These are phyloP conservation scores for Penicillium waksmanii DNA, from an alignment of 495 filamentous ascomycete species.

Conservation along the genomic window DNA sequence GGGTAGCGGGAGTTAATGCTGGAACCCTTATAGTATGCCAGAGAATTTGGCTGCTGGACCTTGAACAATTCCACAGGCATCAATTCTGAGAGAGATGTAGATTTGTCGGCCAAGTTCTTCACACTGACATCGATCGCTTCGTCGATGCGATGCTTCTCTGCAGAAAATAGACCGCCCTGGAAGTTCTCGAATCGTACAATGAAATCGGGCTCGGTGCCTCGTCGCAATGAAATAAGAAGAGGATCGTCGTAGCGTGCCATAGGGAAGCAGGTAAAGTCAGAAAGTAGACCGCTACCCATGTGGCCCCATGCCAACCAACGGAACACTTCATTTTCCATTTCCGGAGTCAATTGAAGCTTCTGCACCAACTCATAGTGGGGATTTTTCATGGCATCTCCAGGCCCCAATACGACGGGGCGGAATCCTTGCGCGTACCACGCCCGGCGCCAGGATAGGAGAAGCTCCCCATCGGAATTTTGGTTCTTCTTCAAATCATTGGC, in stretches of 20 bases:
- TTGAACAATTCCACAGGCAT: conserved; percentile 61
- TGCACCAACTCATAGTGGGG: conserved; percentile 70
- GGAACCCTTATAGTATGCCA: conserved; percentile 79
- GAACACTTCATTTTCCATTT: conserved; percentile 72
- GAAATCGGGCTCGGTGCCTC: conserved; percentile 66
- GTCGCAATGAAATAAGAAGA: conserved; percentile 70
- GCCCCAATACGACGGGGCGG: conserved; percentile 77
- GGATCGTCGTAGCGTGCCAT: conserved; percentile 81
- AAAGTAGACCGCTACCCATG: conserved; percentile 85
- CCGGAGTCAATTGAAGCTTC: conserved; percentile 51
- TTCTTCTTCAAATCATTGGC: conserved; percentile 61
- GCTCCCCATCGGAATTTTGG: conserved; percentile 71
- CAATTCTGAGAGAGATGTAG: conserved; percentile 61
- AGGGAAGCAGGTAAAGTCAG: conserved; percentile 78
- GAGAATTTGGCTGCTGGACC: conserved; percentile 64
- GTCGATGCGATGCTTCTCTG: conserved; percentile 66
- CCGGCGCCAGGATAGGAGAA: conserved; percentile 85
- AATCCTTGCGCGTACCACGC: conserved; percentile 97
- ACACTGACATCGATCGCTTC: conserved; percentile 68
- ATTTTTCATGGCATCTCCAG: conserved; percentile 83
- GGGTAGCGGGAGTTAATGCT: conserved; percentile 65
- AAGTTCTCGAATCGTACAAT: conserved; percentile 77
- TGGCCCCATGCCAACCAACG: conserved; percentile 92
- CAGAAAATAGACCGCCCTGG: conserved; percentile 73
- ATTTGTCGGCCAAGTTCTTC: conserved; percentile 54